phyloP scores from a whole-genome alignment of 306 rosid species.

The Inga laurina region DNA sequence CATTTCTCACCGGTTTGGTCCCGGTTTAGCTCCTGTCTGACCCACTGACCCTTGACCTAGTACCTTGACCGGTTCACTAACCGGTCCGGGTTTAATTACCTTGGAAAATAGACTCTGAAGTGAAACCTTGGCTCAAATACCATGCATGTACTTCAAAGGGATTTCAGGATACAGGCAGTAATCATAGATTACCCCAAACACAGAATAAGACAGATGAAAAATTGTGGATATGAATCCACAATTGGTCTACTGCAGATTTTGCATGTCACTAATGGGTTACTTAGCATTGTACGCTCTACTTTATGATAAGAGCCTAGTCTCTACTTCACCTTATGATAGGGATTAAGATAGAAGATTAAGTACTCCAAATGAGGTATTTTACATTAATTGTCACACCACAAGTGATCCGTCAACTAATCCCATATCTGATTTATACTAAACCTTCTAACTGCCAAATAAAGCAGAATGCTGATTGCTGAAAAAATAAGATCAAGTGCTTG shows the following conservation, averaged over 20 bases:
- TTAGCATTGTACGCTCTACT: neutral
- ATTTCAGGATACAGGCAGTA: neutral
- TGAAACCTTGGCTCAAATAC: conserved; percentile 13
- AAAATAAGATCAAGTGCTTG: neutral
- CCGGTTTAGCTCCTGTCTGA: too few species aligned
- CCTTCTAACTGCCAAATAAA: neutral
- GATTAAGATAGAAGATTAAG: neutral
- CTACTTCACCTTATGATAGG: neutral
- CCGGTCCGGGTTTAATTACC: too few species aligned
- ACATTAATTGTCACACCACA: neutral
- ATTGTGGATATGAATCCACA: conserved; percentile 1
- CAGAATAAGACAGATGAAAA: conserved; percentile 12
- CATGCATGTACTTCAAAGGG: conserved; percentile 4
- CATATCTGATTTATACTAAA: neutral
- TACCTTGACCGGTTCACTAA: too few species aligned
- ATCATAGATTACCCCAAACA: conserved; percentile 1
- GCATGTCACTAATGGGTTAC: neutral
- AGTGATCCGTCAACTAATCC: neutral
- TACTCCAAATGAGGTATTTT: neutral
- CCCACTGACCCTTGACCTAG: too few species aligned
- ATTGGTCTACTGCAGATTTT: neutral
- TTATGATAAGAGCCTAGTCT: neutral
- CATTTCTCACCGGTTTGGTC: too few species aligned
- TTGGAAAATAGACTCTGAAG: conserved; percentile 1
- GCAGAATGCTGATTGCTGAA: neutral